Conservation (phyloP, 208 protist genomes). For the Leishmania tarentolae region DNA sequence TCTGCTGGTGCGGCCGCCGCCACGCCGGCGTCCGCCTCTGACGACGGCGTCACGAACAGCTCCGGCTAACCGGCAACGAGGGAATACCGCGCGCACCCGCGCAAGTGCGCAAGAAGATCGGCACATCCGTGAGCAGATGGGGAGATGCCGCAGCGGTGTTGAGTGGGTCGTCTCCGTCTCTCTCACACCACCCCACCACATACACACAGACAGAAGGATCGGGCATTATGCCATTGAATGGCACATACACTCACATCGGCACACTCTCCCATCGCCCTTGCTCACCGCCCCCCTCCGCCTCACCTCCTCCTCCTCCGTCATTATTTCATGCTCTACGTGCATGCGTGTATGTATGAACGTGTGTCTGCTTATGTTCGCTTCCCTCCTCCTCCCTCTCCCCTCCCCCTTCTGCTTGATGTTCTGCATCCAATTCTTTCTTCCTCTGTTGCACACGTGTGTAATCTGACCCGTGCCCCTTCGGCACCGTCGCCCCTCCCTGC, state of each 20-base stretch:
- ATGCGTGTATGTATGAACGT: neutral
- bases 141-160: neutral
- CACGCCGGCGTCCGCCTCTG: neutral
- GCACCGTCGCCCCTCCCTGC: neutral
- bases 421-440: neutral
- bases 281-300: neutral
- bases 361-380: neutral
- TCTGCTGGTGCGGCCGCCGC: constrained; percentile 1
- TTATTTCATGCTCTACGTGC: neutral
- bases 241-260: neutral
- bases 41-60: neutral
- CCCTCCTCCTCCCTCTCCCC: neutral
- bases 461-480: neutral
- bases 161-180: neutral
- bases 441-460: neutral
- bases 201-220: neutral
- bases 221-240: no score
- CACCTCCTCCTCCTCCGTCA: neutral
- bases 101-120: neutral
- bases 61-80: neutral
- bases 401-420: constrained; percentile 3
- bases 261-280: neutral
- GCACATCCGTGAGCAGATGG: no score
- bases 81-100: neutral
- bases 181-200: neutral